Base-by-base conservation (phyloP, 1,139 yeast genomes). In the Lodderomyces parapsilosis region DNA sequence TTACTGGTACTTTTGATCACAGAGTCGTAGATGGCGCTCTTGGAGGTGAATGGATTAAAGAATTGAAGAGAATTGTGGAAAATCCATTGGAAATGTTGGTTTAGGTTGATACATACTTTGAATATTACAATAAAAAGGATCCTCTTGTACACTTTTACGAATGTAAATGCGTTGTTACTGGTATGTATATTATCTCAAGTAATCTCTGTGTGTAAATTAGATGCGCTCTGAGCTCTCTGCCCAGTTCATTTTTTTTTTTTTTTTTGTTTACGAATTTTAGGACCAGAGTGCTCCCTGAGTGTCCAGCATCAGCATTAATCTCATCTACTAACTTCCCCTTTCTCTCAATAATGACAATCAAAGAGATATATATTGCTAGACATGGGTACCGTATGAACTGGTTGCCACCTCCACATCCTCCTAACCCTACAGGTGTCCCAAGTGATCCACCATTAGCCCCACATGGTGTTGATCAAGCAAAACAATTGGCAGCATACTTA, bases 1-100 rank as follows among this genome's bases (percentile, higher is more conserved):
- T 91, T 63, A 91, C 98, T 48, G 97, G 96, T 71, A 88, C 98
- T 45, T 93, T 93, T 62, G 99, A 93, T 73, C 99, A 93, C 77
- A 87, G 97, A 77, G 86, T 86, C 48, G 83, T 91, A 52, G 99
- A 93, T 63, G 99, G 99, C 60, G 98, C 98, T 45, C 83, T 86
- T 58, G 99, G 96, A 59, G 99, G 96, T 66, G 98, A 93, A 60
- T 94, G 81, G 80, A 88, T 93, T 77, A 88, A 81, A 71, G 96
- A 90, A 56, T 80, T 93, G 71, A 93, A 93, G 82, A 79, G 79
- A 61, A 83, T 89, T 56, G 69, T 93, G 55, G 99, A 93, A 77
- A 91, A 93, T 76, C 99, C 99, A 60, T 80, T 93, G 66, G 96
- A 91, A 72, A 74, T 93, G 71, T 73, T 94, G 70, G 76, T 94